phyloP scores from a whole-genome alignment of 169 alveolate genomes.

The Cryptosporidium felis region DNA sequence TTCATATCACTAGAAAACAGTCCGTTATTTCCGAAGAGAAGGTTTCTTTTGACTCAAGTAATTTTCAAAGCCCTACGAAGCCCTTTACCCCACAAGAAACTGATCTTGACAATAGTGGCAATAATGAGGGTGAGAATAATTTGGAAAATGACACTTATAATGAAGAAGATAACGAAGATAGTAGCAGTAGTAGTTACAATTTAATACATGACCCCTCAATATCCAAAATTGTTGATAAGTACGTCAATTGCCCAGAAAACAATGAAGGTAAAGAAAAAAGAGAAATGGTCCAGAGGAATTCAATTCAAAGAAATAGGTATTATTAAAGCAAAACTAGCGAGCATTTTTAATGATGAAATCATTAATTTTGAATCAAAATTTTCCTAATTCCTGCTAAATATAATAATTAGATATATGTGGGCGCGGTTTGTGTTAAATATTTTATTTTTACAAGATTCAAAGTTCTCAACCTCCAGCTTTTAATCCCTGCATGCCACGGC shows the following conservation, averaged over 20 bases:
- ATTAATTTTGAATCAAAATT: not conserved
- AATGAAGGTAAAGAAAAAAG: not conserved
- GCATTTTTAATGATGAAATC: not conserved
- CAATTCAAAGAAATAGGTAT: slow-evolving; percentile 58
- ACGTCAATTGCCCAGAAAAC: slow-evolving; percentile 43
- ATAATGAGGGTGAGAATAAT: not conserved
- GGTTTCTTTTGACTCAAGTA: not conserved
- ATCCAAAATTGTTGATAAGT: slow-evolving; percentile 31
- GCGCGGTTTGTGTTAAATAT: not conserved
- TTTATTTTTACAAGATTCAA: slow-evolving; percentile 6
- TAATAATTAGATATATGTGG: not conserved
- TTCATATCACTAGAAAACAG: not conserved
- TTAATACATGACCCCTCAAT: not conserved
- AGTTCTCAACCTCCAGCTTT: slow-evolving; percentile 2
- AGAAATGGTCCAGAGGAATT: slow-evolving; percentile 35
- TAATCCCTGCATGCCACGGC: too few species aligned
- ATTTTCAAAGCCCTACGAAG: too few species aligned
- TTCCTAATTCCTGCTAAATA: not conserved
- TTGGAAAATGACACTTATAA: not conserved
- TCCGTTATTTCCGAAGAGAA: not conserved
- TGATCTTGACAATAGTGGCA: too few species aligned
- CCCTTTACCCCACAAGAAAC: too few species aligned
- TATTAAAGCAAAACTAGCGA: not conserved
- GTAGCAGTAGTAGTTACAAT: not conserved
- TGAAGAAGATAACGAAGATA: not conserved